Conservation (phyloP, 1,284 basidiomycete genomes). For the Butyriboletus regius region DNA sequence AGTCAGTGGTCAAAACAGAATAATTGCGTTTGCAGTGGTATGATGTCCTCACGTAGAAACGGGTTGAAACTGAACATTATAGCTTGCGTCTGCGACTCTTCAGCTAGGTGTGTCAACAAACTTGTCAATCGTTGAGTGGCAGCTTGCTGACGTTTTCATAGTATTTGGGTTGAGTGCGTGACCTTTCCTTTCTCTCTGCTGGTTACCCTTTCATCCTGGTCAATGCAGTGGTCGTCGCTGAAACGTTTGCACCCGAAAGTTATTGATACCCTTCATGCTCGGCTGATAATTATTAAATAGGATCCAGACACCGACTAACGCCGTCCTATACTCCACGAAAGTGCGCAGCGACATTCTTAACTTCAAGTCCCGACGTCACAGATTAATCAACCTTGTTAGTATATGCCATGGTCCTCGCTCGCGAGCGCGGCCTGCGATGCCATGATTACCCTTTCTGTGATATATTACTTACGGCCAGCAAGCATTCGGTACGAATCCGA, state of each 20-base stretch:
- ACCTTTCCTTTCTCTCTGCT: too few species aligned
- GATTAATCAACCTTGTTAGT: constrained; percentile 2
- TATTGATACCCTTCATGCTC: too few species aligned
- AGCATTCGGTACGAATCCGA: constrained; percentile 5
- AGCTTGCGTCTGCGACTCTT: too few species aligned
- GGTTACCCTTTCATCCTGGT: too few species aligned
- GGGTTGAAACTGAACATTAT: too few species aligned
- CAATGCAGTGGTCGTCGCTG: too few species aligned
- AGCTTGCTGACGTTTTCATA: too few species aligned
- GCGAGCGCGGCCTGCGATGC: constrained; percentile 14
- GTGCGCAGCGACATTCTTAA: neutral
- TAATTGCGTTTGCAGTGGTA: constrained; percentile 15
- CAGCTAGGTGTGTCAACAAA: too few species aligned
- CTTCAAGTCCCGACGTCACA: neutral
- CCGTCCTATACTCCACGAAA: neutral
- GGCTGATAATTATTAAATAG: neutral
- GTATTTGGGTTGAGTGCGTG: too few species aligned
- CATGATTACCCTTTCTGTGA: constrained; percentile 11
- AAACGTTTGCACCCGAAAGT: too few species aligned
- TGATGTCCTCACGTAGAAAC: neutral
- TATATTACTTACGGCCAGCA: constrained; percentile 11
- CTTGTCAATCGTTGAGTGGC: too few species aligned
- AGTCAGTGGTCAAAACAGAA: constrained; percentile 15
- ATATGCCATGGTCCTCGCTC: neutral
- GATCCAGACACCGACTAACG: neutral